phyloP scores from a whole-genome alignment of 768 basidiomycete genomes.

The Agaricus blazei region DNA sequence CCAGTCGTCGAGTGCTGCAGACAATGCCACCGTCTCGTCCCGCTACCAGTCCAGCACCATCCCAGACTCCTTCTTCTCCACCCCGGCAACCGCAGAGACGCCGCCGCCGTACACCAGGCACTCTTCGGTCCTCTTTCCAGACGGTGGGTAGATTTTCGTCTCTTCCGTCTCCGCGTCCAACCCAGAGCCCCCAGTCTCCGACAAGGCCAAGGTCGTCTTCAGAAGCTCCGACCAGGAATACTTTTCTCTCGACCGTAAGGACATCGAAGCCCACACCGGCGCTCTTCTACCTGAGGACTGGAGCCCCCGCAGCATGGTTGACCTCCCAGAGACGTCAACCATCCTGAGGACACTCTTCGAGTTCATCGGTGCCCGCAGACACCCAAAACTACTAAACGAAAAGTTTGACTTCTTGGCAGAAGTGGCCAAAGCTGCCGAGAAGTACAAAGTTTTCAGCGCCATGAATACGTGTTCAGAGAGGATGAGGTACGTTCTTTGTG shows the following conservation, averaged over 20 bases:
- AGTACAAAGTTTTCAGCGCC: constrained; percentile 11
- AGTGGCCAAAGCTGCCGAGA: constrained; percentile 13
- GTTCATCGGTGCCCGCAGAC: constrained; percentile 12
- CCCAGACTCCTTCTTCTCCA: constrained; percentile 3
- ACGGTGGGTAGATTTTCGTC: not conserved
- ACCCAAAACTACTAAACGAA: constrained; percentile 7
- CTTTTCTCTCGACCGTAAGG: constrained; percentile 10
- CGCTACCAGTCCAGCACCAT: constrained; percentile 1
- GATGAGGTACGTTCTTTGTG: not conserved
- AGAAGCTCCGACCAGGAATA: not conserved
- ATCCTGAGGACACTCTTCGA: constrained; percentile 14
- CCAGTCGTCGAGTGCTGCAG: not conserved
- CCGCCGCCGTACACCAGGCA: not conserved
- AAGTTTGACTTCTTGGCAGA: constrained; percentile 6
- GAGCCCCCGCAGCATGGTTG: constrained; percentile 3
- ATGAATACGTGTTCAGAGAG: constrained; percentile 12
- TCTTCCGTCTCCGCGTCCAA: not conserved
- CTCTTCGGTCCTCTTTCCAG: not conserved
- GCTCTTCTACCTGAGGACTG: constrained; percentile 13
- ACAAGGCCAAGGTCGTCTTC: not conserved
- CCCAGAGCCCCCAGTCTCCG: not conserved
- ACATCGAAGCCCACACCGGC: constrained; percentile 13
- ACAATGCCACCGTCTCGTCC: not conserved
- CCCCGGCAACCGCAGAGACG: not conserved
- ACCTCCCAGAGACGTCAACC: constrained; percentile 9